phyloP scores from a whole-genome alignment of 345 rosid genomes.

The Turnera subulata region DNA sequence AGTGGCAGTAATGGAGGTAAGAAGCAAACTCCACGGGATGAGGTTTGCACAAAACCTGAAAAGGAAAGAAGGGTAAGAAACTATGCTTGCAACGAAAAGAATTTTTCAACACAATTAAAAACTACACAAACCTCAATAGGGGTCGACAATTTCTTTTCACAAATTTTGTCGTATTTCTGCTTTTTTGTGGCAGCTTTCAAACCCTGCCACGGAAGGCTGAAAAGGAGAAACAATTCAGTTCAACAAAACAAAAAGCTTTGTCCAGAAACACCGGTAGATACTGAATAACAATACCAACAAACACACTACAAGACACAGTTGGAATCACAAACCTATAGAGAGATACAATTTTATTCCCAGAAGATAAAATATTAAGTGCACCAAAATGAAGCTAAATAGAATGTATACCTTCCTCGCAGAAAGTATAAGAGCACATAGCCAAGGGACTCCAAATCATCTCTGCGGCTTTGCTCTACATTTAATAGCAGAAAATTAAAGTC shows the following conservation, averaged over 20 bases:
- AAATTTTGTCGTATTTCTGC: constrained; percentile 83
- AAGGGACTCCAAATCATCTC: constrained; percentile 60
- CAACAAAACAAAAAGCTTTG: background rate
- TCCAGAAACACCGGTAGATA: background rate
- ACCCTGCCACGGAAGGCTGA: constrained; percentile 96
- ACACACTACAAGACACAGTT: background rate
- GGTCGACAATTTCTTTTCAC: constrained; percentile 86
- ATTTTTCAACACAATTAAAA: background rate
- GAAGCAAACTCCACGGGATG: constrained; percentile 88
- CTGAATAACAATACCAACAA: no score
- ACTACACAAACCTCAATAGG: constrained; percentile 69
- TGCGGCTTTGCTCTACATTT: constrained; percentile 44
- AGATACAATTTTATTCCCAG: background rate
- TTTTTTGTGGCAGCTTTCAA: constrained; percentile 84
- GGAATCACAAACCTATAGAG: background rate
- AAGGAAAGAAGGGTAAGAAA: background rate
- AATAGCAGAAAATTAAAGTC: no score
- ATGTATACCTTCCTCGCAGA: constrained; percentile 80
- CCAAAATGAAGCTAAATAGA: background rate
- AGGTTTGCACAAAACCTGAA: constrained; percentile 72
- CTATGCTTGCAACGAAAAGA: no score
- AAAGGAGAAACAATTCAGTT: constrained; percentile 18
- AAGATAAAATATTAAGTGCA: background rate
- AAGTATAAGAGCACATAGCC: constrained; percentile 50
- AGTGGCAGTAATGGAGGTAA: constrained; percentile 82